Evolutionary conservation across 2,329 filamentous ascomycete species (phyloP), one percentile per base, ranked within the genome.

Genomic region (Neonectria hederae): DNA sequence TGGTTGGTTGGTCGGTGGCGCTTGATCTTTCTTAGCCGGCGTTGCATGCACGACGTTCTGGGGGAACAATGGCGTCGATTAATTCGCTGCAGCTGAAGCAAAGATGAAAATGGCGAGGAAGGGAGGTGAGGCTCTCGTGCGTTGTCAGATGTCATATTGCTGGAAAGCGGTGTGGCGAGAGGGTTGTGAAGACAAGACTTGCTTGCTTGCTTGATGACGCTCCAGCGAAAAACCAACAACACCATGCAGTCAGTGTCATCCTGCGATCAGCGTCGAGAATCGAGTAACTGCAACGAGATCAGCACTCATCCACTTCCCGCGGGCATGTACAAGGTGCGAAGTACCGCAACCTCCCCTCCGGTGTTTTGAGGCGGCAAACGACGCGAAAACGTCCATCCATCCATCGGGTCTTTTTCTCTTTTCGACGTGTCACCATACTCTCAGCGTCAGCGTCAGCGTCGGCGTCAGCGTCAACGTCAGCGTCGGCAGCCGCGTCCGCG

Each of bases 1-100:
- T n/a, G n/a, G n/a, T n/a, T n/a, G n/a, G n/a, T n/a, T n/a, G n/a
- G n/a, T n/a, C n/a, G 46, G 35, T 38, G 24, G 24, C 26, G 24
- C 46, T 49, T 49, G 46, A 28, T 19, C 46, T n/a, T 26, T 49
- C 26, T 19, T 49, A n/a, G 26, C 26, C 6, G 38, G 48, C 53
- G 54, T 63, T 66, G 62, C 63, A 70, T 64, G 67, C 48, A 60
- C 67, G 62, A 61, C 59, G 65, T 54, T 61, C 62, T 48, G 38
- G 46, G 14, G 28, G 26, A 14, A 17, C 45, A 28, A 26, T 13
- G n/a, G 26, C 22, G 4, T 13, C 8, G 22, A 28, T 4, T 22
- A 14, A 48, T 48, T 48, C 45, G 45, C 45, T 28, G 32, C 11
- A 52, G 55, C 38, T 17, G 19, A 43, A 42, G 11, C n/a, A n/a